Evolutionary conservation across 306 rosid species (phyloP).

Genomic region (Canavalia gladiata): DNA sequence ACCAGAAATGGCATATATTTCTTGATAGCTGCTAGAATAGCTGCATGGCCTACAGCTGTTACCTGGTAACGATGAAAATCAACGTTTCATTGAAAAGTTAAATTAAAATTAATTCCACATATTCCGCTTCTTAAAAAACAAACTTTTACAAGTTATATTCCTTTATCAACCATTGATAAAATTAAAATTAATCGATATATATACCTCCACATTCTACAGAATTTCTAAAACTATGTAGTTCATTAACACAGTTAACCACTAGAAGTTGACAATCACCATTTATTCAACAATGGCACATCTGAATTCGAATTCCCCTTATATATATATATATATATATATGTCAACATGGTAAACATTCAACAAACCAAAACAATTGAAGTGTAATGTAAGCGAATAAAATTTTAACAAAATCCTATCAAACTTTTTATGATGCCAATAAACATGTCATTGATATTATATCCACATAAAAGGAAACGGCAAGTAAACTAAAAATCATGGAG

Average conservation of each 20-base stretch:
- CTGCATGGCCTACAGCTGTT: conserved; percentile 77
- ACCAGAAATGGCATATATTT: conserved; percentile 73
- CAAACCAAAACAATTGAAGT: background rate
- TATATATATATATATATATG: background rate
- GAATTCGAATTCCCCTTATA: background rate
- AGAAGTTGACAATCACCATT: conserved; percentile 4
- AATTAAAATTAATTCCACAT: background rate
- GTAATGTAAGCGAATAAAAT: background rate
- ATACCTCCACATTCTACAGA: background rate
- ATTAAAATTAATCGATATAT: background rate
- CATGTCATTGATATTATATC: background rate
- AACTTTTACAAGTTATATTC: background rate
- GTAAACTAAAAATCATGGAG: conserved; percentile 7
- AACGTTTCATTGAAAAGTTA: background rate
- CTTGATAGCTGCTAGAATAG: conserved; percentile 76
- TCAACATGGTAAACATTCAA: conserved; percentile 4
- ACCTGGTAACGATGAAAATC: conserved; percentile 50
- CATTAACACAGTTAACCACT: background rate
- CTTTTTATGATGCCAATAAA: background rate
- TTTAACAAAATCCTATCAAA: background rate
- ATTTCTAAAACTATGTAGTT: background rate
- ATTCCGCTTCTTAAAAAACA: too few relatives aligned
- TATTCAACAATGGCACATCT: background rate
- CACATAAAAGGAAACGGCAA: conserved; percentile 4
- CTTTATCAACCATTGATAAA: background rate